Conservation (phyloP, 345 rosid genomes). For the Brassica juncea region DNA sequence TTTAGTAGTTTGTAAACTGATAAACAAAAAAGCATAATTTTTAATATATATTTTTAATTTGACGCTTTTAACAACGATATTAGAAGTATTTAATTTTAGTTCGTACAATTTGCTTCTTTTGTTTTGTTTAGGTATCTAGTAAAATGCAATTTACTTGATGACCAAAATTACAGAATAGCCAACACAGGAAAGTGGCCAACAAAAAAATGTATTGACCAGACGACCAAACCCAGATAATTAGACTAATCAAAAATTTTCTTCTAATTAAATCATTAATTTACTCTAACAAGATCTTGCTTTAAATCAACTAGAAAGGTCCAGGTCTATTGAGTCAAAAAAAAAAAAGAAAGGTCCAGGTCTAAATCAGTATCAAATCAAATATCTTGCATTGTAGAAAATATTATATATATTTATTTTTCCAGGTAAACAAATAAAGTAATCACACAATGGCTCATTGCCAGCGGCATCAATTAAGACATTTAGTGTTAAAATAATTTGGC, state of each 20-base stretch:
- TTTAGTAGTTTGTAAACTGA: neutral
- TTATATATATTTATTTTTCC: neutral
- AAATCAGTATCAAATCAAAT: constrained; percentile 30
- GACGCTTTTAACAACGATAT: neutral
- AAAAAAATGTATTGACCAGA: constrained; percentile 2
- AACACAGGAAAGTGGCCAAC: constrained; percentile 11
- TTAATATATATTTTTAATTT: neutral
- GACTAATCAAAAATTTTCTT: constrained; percentile 3
- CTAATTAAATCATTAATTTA: constrained; percentile 21
- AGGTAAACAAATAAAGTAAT: constrained; percentile 28
- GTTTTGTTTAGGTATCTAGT: constrained; percentile 21
- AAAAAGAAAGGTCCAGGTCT: constrained; percentile 40
- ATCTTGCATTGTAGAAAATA: constrained; percentile 17
- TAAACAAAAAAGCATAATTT: neutral
- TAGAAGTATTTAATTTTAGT: neutral
- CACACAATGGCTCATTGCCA: constrained; percentile 27
- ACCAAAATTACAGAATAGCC: neutral
- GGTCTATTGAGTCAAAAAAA: too few species aligned
- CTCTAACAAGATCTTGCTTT: constrained; percentile 36
- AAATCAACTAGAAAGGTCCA: constrained; percentile 41
- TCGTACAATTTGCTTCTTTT: neutral
- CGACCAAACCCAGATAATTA: neutral
- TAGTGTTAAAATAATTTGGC: constrained; percentile 11
- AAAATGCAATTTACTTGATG: constrained; percentile 4
- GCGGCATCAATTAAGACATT: constrained; percentile 29